Conservation (phyloP, 805 yeast genomes). For the Saccharomycopsis vini region DNA sequence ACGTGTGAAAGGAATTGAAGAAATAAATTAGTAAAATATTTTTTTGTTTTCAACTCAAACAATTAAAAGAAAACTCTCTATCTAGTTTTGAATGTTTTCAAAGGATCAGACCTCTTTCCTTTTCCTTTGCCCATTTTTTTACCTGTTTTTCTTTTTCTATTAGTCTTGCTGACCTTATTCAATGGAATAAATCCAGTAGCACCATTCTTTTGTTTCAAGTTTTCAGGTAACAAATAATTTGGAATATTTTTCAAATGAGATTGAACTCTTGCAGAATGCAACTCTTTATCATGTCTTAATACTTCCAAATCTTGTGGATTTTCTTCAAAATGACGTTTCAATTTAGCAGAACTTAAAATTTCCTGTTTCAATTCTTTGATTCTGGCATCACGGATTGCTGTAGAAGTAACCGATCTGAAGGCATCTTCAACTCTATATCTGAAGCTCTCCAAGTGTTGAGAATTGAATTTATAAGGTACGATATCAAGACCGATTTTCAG, state of each 20-base stretch:
- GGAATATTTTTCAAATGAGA: constrained; percentile 87
- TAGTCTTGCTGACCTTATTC: constrained; percentile 33
- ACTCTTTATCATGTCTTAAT: constrained; percentile 84
- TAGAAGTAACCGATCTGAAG: constrained; percentile 85
- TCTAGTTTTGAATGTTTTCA: constrained; percentile 40
- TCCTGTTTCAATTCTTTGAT: constrained; percentile 82
- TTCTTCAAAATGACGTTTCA: constrained; percentile 92
- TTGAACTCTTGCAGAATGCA: constrained; percentile 76
- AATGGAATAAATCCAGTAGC: constrained; percentile 68
- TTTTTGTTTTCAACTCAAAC: not conserved
- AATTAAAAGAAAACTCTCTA: no score
- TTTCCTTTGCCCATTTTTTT: constrained; percentile 22
- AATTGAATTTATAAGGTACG: constrained; percentile 84
- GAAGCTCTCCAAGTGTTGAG: constrained; percentile 88
- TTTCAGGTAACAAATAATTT: constrained; percentile 77
- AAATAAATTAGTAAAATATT: no score
- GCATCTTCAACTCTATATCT: constrained; percentile 96
- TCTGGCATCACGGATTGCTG: constrained; percentile 88
- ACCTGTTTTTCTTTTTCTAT: constrained; percentile 20
- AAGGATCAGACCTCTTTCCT: constrained; percentile 48
- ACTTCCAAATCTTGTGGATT: constrained; percentile 89
- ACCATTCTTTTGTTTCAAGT: constrained; percentile 49
- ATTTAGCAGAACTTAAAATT: constrained; percentile 76
- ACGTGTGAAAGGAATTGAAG: no score
- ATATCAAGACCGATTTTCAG: constrained; percentile 61